Evolutionary conservation across 148 eudicot genomes (phyloP), one percentile per base, ranked within the genome.

Genomic region (Persicaria tinctoria): DNA sequence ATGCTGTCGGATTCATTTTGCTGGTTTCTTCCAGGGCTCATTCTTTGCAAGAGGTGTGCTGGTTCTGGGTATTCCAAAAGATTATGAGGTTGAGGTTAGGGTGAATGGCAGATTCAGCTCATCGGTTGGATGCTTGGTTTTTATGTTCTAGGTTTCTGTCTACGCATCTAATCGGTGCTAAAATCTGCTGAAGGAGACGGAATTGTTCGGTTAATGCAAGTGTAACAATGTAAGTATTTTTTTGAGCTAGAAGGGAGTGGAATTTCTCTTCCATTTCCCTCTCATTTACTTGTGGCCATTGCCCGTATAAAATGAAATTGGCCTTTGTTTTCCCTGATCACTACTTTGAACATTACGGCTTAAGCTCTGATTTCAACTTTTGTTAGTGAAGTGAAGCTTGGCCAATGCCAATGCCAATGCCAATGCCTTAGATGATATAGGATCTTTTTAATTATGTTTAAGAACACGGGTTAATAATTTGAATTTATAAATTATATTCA

Each of bases 41-140:
- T 93, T 77, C 87, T 93, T 50, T 93, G 98, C 88, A 90, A 90
- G 90, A 93, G 85, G 79, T 90, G 96, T 79, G 93, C 84, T 79
- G 98, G 98, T 68, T 90, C 98, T 44, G 98, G 98, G 72, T 93
- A 93, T 78, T 86, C 97, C 50, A 92, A 78, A 77, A 85, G 97
- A 73, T 76, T 92, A 81, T 92, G 78, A 88, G 70, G 47, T 63
- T 63, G 69, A 63, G 69, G 12, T 63, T 63, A 63, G 45, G 64
- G 69, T 11, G 81, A 82, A 32, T 32, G 41, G 41, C 41, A 63
- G 46, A 63, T 32, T 63, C 69, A 32, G 44, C 9, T 66, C 32
- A 66, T 41, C 1, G 70, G 47, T 66, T 38, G 53, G 69, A 32
- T 63, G n/a, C 69, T 63, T 63, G 46, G 27, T 63, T 32, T 32